Percentiles rank a stretch among this genome's conserved stretches.
phyloP scores from a whole-genome alignment of 192 early-diverging fungal genomes.

The Chytriomyces confervae region DNA sequence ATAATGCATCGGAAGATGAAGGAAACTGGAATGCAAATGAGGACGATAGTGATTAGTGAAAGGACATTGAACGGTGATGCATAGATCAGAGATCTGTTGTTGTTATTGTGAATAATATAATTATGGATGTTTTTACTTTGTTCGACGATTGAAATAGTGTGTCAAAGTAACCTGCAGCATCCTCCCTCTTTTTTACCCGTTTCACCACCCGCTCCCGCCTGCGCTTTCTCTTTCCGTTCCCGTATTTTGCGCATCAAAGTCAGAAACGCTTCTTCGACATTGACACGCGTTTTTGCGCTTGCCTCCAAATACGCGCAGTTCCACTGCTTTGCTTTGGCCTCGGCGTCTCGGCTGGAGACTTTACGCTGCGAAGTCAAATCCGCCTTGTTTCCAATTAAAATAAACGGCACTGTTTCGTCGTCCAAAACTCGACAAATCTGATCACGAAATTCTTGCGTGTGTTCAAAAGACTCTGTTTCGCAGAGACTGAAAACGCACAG shows the following conservation, averaged over 20 bases:
- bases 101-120: too few species aligned
- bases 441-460: conserved; percentile 83
- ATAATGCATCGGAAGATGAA: not conserved
- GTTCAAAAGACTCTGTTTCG: conserved; percentile 78
- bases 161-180: conserved; percentile 11
- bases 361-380: conserved; percentile 81
- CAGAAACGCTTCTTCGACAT: conserved; percentile 80
- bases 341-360: conserved; percentile 79
- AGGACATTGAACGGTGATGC: not conserved
- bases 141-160: not conserved
- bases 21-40: not conserved
- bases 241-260: conserved; percentile 79
- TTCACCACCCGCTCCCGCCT: conserved; percentile 31
- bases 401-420: conserved; percentile 82
- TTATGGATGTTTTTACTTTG: not conserved
- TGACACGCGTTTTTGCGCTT: conserved; percentile 86
- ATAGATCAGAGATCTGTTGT: not conserved
- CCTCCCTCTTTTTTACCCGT: conserved; percentile 2
- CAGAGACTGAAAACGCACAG: conserved; percentile 83
- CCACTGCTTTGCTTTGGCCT: conserved; percentile 80
- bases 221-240: conserved; percentile 60
- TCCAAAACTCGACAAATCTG: conserved; percentile 85
- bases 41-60: conserved; percentile 1
- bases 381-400: conserved; percentile 87
- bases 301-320: conserved; percentile 87